Base-by-base conservation (phyloP, 164 flowering plant species). In the Berberis vulgaris region DNA sequence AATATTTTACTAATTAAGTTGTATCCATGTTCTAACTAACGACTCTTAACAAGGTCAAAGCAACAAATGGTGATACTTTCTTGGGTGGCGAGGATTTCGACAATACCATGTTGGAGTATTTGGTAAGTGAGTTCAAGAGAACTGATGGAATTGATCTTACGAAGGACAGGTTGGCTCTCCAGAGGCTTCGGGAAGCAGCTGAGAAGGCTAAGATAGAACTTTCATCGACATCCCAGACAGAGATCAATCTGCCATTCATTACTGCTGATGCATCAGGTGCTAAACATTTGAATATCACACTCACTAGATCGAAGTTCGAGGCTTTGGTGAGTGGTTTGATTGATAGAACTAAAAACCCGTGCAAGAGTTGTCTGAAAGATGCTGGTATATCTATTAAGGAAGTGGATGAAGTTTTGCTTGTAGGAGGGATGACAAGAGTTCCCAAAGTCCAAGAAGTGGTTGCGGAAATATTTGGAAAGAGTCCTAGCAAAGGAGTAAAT, bases 401-500 rank as follows among this genome's bases (percentile, higher is more conserved):
- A 6, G 56, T 8, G 56, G 60, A 52, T 26, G 26, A 26, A 26
- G 26, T 26, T 26, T 64, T 59, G 41, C 41, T 12, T 5, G 50
- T 47, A 47, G 56, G 56, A 53, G 56, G 56, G 56, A 53, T 53
- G 56, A 53, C 56, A 7, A 3, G 56, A 4, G 56, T n/a, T 7
- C 56, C 56, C n/a, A 53, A 8, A 53, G 56, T 53, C 4, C n/a
- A 53, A 53, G 56, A 53, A 54, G 77, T 54, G 7, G 59, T 55
- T 8, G 40, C 26, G 6, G 59, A 55, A 7, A 45, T 60, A 8
- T 60, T 60, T 60, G 63, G 63, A 13, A 60, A 60, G 52, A 60
- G 41, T n/a, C 63, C 63, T 1, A 60, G 63, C 41, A 60, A 60
- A 60, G 63, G 63, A 3, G 63, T 60, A 13, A 60, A 60, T 45